Conservation (phyloP, 305 asterid species). For the Rubia peregrina region DNA sequence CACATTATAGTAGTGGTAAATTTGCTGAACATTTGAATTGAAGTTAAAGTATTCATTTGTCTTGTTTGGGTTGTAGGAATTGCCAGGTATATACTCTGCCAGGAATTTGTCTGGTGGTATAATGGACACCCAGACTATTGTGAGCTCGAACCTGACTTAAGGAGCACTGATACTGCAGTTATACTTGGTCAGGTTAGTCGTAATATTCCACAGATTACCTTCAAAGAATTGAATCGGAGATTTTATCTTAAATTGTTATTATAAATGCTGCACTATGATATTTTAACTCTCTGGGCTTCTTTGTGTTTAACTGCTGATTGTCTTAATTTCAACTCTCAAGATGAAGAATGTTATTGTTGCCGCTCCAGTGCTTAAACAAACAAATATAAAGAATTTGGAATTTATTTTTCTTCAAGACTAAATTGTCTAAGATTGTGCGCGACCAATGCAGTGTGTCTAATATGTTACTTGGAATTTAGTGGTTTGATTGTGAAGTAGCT, state of each 20-base stretch:
- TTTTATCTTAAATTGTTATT: background rate
- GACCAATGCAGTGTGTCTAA: background rate
- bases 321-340: background rate
- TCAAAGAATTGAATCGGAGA: background rate
- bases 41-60: slow-evolving; percentile 13
- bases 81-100: slow-evolving; percentile 60
- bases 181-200: slow-evolving; percentile 77
- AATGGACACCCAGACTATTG: slow-evolving; percentile 85
- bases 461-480: background rate
- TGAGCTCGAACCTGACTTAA: slow-evolving; percentile 66
- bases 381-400: background rate
- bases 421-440: background rate
- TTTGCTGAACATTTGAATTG: background rate
- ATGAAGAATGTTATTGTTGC: background rate
- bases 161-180: slow-evolving; percentile 70
- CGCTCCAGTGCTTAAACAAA: background rate
- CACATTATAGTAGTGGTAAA: background rate
- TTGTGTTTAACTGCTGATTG: background rate
- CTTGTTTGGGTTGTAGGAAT: slow-evolving; percentile 34
- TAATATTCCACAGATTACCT: slow-evolving; percentile 1
- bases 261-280: background rate
- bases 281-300: background rate
- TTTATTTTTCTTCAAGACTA: background rate
- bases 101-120: slow-evolving; percentile 97
- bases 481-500: background rate